Conservation (phyloP, 2,329 filamentous ascomycete genomes). For the Fusarium tricinctum region DNA sequence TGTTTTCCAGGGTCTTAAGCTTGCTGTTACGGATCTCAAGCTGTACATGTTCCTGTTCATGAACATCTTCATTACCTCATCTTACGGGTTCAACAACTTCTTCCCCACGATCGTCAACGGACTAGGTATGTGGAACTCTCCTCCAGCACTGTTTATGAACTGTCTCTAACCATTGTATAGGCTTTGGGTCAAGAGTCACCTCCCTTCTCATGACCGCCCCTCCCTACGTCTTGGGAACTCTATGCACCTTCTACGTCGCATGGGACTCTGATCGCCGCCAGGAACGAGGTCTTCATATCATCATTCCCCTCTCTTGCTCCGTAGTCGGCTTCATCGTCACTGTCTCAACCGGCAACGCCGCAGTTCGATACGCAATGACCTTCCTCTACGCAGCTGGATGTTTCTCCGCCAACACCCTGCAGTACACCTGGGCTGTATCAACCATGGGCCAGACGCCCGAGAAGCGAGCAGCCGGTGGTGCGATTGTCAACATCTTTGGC, state of each 20-base stretch:
- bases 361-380: conserved; percentile 43
- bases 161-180: not conserved
- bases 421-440: conserved; percentile 55
- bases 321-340: conserved; percentile 71
- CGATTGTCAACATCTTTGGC: conserved; percentile 55
- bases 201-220: conserved; percentile 70
- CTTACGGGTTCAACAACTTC: conserved; percentile 55
- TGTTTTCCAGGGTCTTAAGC: conserved; percentile 38
- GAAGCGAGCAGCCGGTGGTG: conserved; percentile 55
- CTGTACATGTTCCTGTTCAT: conserved; percentile 42
- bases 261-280: conserved; percentile 72
- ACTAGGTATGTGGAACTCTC: conserved; percentile 55
- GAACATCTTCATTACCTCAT: conserved; percentile 46
- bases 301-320: conserved; percentile 67
- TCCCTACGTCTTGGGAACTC: conserved; percentile 67
- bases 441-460: conserved; percentile 55
- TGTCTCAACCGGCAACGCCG: conserved; percentile 63
- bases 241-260: conserved; percentile 69
- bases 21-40: conserved; percentile 41
- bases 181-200: conserved; percentile 63
- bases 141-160: no score
- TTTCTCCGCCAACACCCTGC: conserved; percentile 52
- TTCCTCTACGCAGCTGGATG: conserved; percentile 44
- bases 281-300: conserved; percentile 73
- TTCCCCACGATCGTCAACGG: conserved; percentile 68